A percentile compares a stretch with the other conserved stretches of the same genome.
phyloP scores from a whole-genome alignment of 176 grass and related monocot genomes.

The Pontederia crassipes region DNA sequence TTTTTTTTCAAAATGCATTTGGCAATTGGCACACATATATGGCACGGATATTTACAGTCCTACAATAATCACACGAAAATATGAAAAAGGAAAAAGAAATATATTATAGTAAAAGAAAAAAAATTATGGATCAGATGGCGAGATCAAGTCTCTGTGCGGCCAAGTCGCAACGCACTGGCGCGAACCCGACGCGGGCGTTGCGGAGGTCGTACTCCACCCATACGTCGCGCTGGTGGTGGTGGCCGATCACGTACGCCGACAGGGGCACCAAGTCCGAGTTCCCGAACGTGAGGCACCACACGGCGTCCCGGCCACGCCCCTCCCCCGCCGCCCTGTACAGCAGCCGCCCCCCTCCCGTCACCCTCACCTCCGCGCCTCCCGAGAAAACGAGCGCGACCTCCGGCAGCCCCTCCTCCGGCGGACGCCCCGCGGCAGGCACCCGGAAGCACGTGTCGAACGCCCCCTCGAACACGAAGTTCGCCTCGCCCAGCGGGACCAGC shows the following conservation, averaged over 20 bases:
- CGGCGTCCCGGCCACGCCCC: constrained; percentile 31
- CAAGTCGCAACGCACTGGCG: constrained; percentile 41
- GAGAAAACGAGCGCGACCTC: constrained; percentile 42
- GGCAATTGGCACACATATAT: no score
- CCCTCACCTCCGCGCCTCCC: constrained; percentile 42
- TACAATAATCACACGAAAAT: no score
- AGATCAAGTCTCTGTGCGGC: constrained; percentile 23
- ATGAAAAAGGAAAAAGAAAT: no score
- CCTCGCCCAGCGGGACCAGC: constrained; percentile 42
- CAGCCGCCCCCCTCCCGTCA: constrained; percentile 40
- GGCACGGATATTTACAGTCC: no score
- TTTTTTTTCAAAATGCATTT: no score
- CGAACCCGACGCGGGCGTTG: constrained; percentile 58
- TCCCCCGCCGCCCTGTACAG: constrained; percentile 55
- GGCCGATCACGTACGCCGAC: constrained; percentile 65
- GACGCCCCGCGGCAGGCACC: constrained; percentile 6
- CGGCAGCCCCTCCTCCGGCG: constrained; percentile 8
- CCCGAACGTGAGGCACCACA: constrained; percentile 86
- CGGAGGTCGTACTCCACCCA: constrained; percentile 86
- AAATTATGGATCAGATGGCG: no score
- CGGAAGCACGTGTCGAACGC: constrained; percentile 73
- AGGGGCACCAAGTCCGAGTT: constrained; percentile 60
- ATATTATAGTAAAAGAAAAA: no score
- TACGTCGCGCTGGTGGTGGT: constrained; percentile 81
- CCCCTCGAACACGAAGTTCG: constrained; percentile 63